phyloP scores from a whole-genome alignment of 208 protist genomes.

The Leptomonas pyrrhocoris region DNA sequence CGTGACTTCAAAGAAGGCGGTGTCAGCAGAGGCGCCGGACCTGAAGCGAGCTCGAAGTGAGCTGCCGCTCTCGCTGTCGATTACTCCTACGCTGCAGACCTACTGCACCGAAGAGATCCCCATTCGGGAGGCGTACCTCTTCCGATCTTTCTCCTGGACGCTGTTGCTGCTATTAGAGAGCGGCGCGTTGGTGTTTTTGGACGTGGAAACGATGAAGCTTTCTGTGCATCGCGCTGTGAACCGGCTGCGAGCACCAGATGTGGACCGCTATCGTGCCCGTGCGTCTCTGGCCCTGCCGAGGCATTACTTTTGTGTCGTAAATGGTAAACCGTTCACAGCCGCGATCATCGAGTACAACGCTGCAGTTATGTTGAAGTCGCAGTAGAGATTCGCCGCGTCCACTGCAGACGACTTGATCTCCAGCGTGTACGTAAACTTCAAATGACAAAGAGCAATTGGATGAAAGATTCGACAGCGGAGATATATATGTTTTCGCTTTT shows the following conservation, averaged over 20 bases:
- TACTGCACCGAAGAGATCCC: slow-evolving; percentile 62
- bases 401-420: neutral
- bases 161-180: slow-evolving; percentile 68
- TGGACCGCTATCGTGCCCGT: slow-evolving; percentile 17
- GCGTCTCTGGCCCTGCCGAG: slow-evolving; percentile 15
- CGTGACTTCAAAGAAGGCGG: slow-evolving; percentile 12
- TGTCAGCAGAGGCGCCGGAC: neutral
- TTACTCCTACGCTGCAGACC: slow-evolving; percentile 29
- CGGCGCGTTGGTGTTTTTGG: slow-evolving; percentile 70
- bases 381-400: slow-evolving; percentile 2
- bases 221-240: slow-evolving; percentile 42
- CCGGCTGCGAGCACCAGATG: slow-evolving; percentile 31
- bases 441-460: neutral
- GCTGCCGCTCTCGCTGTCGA: slow-evolving; percentile 5
- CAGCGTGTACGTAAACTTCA: neutral
- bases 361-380: slow-evolving; percentile 43
- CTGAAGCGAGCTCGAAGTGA: slow-evolving; percentile 21
- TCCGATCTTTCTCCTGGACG: slow-evolving; percentile 54
- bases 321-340: slow-evolving; percentile 36
- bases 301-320: slow-evolving; percentile 30
- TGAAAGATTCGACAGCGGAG: no score
- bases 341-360: slow-evolving; percentile 65
- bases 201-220: slow-evolving; percentile 61
- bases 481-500: no score
- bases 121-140: slow-evolving; percentile 50